Conservation (phyloP, 2,329 filamentous ascomycete genomes). For the Trichoderma citrinoviride region DNA sequence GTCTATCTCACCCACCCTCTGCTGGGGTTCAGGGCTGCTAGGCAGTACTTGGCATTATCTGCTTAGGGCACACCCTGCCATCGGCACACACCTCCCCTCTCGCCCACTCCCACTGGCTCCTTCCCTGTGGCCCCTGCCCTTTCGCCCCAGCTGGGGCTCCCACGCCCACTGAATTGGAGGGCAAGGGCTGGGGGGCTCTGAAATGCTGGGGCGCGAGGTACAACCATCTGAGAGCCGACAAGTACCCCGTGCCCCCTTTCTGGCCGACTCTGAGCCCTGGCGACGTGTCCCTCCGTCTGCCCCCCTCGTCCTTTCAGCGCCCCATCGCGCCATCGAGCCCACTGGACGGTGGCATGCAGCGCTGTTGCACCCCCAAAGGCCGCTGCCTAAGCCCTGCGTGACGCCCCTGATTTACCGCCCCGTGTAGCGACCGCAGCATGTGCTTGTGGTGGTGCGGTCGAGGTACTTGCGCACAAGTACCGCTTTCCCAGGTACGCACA, state of each 20-base stretch:
- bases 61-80: background rate
- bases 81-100: background rate
- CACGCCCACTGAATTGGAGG: constrained; percentile 19
- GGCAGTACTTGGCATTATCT: background rate
- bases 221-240: constrained; percentile 23
- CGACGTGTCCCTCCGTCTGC: constrained; percentile 21
- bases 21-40: no score
- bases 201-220: constrained; percentile 22
- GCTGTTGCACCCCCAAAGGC: constrained; percentile 14
- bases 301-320: constrained; percentile 20
- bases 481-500: background rate
- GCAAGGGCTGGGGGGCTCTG: constrained; percentile 7
- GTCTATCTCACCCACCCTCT: background rate
- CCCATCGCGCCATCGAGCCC: constrained; percentile 20
- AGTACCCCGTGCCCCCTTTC: constrained; percentile 24
- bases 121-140: background rate
- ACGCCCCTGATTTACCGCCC: constrained; percentile 30
- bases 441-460: constrained; percentile 14
- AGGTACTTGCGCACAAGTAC: constrained; percentile 25
- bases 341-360: constrained; percentile 20
- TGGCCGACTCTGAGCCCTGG: constrained; percentile 6
- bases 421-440: constrained; percentile 29
- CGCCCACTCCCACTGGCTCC: background rate
- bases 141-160: constrained; percentile 21
- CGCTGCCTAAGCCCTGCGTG: constrained; percentile 21